Evolutionary conservation across 768 basidiomycete genomes (phyloP), one percentile per base, ranked within the genome.

Genomic region (Leccinum broughii): DNA sequence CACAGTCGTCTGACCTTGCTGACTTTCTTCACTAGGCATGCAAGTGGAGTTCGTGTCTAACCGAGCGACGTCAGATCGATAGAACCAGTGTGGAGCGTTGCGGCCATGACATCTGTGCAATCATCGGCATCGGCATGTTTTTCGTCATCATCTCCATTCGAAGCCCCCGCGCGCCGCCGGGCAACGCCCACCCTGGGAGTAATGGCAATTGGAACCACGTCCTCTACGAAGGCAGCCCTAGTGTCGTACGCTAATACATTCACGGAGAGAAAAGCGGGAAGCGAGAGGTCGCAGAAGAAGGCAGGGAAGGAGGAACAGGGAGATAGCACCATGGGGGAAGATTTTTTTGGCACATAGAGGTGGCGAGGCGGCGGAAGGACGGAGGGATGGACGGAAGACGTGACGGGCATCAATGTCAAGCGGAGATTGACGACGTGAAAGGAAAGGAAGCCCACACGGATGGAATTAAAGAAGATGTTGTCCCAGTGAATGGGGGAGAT

Each of bases 191-290:
- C 58, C 61, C 62, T 54, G 60, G 55, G 48, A 26, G 55, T 48
- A 55, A 41, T n/a, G 30, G 52, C 59, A 55, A 55, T 54, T 34
- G 26, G 26, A 35, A 56, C 37, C 48, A 48, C 52, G 56, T 39
- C 52, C 49, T 72, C 58, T 73, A 73, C 54, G 63, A 66, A 62
- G 74, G 70, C 32, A 73, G 53, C 50, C 72, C 72, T 52, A 73
- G 61, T 6, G 72, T 73, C 20, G 74, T 66, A 57, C 74, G 73
- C 73, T 70, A 65, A 39, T n/a, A 46, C 37, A 37, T 37, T 37
- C 9, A 46, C 2, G 20, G 20, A 10, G 20, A 46, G 22, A 30
- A 55, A 55, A 57, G 53, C 15, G 51, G 60, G 24, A 56, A 62
- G 49, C n/a, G 56, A 41, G 56, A 37, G 41, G 44, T 69, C 13